Evolutionary conservation across 805 yeast species (phyloP), one percentile per base, ranked within the genome.

Genomic region (Barnettozyma botsteinii): DNA sequence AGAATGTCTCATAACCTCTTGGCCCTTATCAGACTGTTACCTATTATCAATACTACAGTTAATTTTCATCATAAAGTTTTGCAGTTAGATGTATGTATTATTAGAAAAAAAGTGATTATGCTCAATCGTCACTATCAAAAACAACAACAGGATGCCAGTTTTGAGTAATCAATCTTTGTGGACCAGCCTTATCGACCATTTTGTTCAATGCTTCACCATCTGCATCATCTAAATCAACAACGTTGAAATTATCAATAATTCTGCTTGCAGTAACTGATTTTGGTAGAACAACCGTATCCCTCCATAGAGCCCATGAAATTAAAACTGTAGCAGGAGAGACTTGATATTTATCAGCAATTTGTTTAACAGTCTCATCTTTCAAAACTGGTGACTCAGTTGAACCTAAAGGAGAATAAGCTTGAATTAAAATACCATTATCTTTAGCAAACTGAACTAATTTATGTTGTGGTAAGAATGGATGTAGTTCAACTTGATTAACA

Each of bases 251-350:
- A 20, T 61, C 47, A 12, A 48, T 58, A 38, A 73, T 64, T 67
- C 79, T 70, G 3, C 52, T 47, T 15, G 67, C 64, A 37, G 63
- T 66, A 19, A 67, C 67, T 18, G 77, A 71, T 55, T 74, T 73
- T 40, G 79, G 77, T 44, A 73, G 55, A 7, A 75, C 78, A 32
- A 77, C 73, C 27, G 73, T 64, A 27, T 72, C 76, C 62, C 84
- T 74, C 55, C 67, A 64, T 24, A 74, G 60, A 26, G 73, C 77
- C 85, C 85, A 80, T 22, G 80, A 73, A 46, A 79, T 63, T 39
- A 75, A 62, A 25, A 78, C 53, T 39, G 71, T 70, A 12, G 79
- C 81, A 10, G 78, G 67, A 9, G 59, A 56, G 11, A 58, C 61
- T 10, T 52, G 52, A 45, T 68, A 57, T 43, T 67, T 67, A 28